phyloP scores from a whole-genome alignment of 495 filamentous ascomycete species.

The Sphaerosporella brunnea region DNA sequence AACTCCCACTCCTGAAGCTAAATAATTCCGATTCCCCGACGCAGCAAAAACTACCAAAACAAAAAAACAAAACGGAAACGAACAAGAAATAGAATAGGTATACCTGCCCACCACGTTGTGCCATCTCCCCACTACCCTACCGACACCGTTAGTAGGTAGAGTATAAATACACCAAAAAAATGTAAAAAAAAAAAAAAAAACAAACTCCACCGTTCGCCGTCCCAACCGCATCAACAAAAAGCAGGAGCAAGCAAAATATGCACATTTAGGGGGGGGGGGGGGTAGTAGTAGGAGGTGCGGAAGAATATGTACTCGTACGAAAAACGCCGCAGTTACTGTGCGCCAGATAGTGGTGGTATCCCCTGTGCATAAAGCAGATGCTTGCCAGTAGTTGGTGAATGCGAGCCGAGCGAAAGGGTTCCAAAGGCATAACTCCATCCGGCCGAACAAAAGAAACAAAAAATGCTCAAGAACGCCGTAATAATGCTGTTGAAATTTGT shows the following conservation, averaged over 20 bases:
- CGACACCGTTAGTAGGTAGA: too few relatives aligned
- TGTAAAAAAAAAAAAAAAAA: neutral
- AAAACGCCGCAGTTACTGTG: too few relatives aligned
- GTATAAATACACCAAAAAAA: neutral
- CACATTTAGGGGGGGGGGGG: neutral
- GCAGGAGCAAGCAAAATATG: neutral
- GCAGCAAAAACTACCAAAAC: neutral
- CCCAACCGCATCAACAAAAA: neutral
- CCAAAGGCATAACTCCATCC: neutral
- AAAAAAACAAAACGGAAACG: neutral
- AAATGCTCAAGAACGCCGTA: neutral
- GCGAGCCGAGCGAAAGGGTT: neutral
- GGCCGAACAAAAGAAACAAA: neutral
- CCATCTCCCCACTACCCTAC: too few relatives aligned
- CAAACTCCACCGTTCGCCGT: neutral
- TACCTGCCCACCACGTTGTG: too few relatives aligned
- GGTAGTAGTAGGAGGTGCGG: neutral
- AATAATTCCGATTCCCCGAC: neutral
- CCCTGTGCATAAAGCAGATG: too few relatives aligned
- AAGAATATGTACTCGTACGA: too few relatives aligned
- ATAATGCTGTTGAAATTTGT: neutral
- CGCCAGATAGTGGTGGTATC: too few relatives aligned
- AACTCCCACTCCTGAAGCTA: neutral
- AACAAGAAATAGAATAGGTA: too few relatives aligned
- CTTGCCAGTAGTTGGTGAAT: neutral